Percentiles rank a stretch among this genome's conserved stretches.
These are phyloP conservation scores for Pythium insidiosum DNA, from an alignment of 352 stramenopile species.

Conservation along the genomic window DNA sequence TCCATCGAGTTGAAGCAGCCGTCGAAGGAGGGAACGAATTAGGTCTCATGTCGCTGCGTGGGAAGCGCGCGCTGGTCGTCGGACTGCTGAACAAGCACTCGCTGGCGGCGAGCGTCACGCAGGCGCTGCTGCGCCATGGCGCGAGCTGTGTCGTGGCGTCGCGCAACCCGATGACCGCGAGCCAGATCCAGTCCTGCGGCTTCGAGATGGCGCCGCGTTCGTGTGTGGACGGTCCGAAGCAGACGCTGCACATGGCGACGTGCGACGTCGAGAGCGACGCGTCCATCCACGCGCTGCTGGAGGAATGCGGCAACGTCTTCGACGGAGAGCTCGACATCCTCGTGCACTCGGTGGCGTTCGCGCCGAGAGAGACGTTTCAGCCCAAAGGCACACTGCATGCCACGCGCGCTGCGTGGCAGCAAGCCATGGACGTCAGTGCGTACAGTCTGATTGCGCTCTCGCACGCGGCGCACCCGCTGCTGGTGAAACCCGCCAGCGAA, in stretches of 20 bases:
- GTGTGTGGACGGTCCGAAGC: no score
- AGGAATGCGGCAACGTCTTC: slow-evolving; percentile 27
- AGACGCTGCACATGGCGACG: slow-evolving; percentile 32
- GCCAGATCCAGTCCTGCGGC: slow-evolving; percentile 37
- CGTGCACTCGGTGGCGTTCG: slow-evolving; percentile 89
- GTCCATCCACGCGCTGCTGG: slow-evolving; percentile 45
- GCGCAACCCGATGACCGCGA: slow-evolving; percentile 29
- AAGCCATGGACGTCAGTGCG: slow-evolving; percentile 80
- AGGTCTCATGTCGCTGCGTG: slow-evolving; percentile 23
- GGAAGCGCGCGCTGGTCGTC: slow-evolving; percentile 77
- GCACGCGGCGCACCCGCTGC: slow-evolving; percentile 46
- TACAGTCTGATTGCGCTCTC: slow-evolving; percentile 88
- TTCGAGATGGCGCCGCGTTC: slow-evolving; percentile 22
- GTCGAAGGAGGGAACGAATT: slow-evolving; percentile 5
- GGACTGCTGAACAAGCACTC: slow-evolving; percentile 89
- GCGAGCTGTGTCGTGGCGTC: slow-evolving; percentile 78
- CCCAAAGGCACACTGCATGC: slow-evolving; percentile 40
- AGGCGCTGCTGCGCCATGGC: slow-evolving; percentile 52
- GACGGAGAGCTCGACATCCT: slow-evolving; percentile 72
- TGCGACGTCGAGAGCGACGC: slow-evolving; percentile 73
- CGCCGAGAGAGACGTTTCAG: slow-evolving; percentile 64
- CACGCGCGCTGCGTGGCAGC: slow-evolving; percentile 44
- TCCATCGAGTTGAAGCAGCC: slow-evolving; percentile 15
- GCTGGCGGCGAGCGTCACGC: slow-evolving; percentile 65
- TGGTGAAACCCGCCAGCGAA: no score